Evolutionary conservation across 192 early-diverging fungal species (phyloP).

Genomic region (Gaertneriomyces semiglobifer): DNA sequence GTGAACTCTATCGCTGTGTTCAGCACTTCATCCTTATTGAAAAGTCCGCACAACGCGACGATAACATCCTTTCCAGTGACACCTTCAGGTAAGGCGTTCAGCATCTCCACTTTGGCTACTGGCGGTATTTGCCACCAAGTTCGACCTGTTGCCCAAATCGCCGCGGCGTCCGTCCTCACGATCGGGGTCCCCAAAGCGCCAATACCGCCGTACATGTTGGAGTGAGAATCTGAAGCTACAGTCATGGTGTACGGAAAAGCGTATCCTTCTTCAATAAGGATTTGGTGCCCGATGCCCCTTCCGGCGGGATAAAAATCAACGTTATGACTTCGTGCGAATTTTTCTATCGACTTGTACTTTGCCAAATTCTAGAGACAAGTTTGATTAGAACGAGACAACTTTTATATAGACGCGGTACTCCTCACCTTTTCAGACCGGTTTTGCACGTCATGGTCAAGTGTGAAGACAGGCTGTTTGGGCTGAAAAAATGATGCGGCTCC

Average conservation of each 20-base stretch:
- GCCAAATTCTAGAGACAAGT: slow-evolving; percentile 58
- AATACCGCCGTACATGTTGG: slow-evolving; percentile 99
- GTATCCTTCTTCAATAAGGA: slow-evolving; percentile 96
- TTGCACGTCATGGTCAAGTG: slow-evolving; percentile 98
- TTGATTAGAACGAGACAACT: background rate
- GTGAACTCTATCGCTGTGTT: slow-evolving; percentile 97
- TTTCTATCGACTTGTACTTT: slow-evolving; percentile 84
- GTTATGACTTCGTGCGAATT: slow-evolving; percentile 74
- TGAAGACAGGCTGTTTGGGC: slow-evolving; percentile 84
- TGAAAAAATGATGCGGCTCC: slow-evolving; percentile 80
- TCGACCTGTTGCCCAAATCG: slow-evolving; percentile 95
- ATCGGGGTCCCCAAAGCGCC: slow-evolving; percentile 94
- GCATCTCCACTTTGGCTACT: slow-evolving; percentile 84
- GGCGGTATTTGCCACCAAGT: slow-evolving; percentile 99
- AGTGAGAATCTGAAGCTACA: slow-evolving; percentile 97
- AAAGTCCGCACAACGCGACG: slow-evolving; percentile 86
- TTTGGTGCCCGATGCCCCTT: slow-evolving; percentile 96
- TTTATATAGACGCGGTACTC: background rate
- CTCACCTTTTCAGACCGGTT: slow-evolving; percentile 81
- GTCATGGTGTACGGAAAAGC: slow-evolving; percentile 90
- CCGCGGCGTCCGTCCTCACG: slow-evolving; percentile 96
- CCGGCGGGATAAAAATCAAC: slow-evolving; percentile 95
- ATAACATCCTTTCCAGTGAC: slow-evolving; percentile 98
- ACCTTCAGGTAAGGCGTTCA: slow-evolving; percentile 71
- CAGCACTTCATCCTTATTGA: slow-evolving; percentile 91